These are phyloP conservation scores for Jackrogersella minutella DNA, from an alignment of 495 filamentous ascomycete genomes.

Conservation along the genomic window DNA sequence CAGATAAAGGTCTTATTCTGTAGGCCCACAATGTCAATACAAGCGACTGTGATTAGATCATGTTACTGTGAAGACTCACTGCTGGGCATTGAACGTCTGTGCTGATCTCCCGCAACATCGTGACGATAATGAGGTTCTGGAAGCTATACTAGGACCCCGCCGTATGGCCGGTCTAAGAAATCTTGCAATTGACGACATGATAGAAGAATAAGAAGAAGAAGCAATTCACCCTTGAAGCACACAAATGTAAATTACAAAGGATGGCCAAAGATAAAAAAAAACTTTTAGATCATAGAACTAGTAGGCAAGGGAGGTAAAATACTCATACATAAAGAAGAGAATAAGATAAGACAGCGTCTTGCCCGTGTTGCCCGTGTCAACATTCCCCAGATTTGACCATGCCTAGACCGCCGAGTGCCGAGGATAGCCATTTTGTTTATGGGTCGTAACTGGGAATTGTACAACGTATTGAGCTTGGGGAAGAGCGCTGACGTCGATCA, in stretches of 20 bases:
- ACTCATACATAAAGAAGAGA: background rate
- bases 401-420: constrained; percentile 37
- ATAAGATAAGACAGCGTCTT: background rate
- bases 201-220: constrained; percentile 1
- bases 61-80: constrained; percentile 51
- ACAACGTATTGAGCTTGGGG: constrained; percentile 9
- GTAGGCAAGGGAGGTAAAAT: background rate
- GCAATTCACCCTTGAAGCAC: background rate
- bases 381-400: constrained; percentile 29
- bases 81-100: constrained; percentile 48
- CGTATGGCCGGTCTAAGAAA: constrained; percentile 73
- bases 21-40: constrained; percentile 9
- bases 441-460: constrained; percentile 18
- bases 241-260: background rate
- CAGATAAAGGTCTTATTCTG: constrained; percentile 70
- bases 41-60: background rate
- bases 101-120: constrained; percentile 49
- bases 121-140: constrained; percentile 56
- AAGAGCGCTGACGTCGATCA: constrained; percentile 35
- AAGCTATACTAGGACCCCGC: constrained; percentile 54
- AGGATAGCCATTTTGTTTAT: constrained; percentile 46
- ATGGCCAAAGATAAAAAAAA: too few relatives aligned
- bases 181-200: constrained; percentile 75
- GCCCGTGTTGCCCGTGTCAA: constrained; percentile 2
- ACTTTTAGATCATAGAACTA: background rate